Evolutionary conservation across 495 filamentous ascomycete genomes (phyloP).

Genomic region (Penicillium silybi): DNA sequence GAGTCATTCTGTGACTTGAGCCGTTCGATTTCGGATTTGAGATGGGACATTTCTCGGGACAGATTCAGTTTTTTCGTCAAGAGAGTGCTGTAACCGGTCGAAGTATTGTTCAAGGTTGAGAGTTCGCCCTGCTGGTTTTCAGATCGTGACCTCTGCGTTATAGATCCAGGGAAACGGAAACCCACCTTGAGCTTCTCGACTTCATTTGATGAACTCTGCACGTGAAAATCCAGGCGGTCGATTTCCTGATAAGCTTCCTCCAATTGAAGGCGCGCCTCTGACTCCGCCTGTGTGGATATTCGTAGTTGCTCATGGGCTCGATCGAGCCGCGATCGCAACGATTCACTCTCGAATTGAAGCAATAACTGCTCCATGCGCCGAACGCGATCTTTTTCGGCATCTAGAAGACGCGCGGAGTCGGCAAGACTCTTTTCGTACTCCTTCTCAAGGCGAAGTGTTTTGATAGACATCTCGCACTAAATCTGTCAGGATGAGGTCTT

Average conservation of each 20-base stretch:
- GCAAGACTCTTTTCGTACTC: slow-evolving; percentile 59
- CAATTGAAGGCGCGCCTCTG: slow-evolving; percentile 55
- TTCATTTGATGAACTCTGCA: slow-evolving; percentile 58
- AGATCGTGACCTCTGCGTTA: neutral
- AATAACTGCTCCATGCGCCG: slow-evolving; percentile 62
- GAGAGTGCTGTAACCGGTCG: slow-evolving; percentile 63
- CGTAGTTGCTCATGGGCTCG: slow-evolving; percentile 50
- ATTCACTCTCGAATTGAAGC: slow-evolving; percentile 67
- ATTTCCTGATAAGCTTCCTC: slow-evolving; percentile 52
- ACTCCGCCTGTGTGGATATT: slow-evolving; percentile 43
- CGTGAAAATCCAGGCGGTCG: slow-evolving; percentile 50
- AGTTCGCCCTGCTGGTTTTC: slow-evolving; percentile 57
- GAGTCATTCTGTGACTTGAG: slow-evolving; percentile 64
- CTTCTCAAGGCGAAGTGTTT: slow-evolving; percentile 54
- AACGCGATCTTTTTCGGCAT: slow-evolving; percentile 64
- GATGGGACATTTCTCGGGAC: slow-evolving; percentile 60
- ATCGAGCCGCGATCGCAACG: slow-evolving; percentile 56
- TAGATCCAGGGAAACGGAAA: neutral
- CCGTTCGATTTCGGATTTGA: slow-evolving; percentile 77
- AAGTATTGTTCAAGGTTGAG: slow-evolving; percentile 54
- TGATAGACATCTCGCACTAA: slow-evolving; percentile 44
- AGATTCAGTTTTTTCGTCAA: slow-evolving; percentile 74
- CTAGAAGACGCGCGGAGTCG: slow-evolving; percentile 55
- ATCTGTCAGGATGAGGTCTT: neutral
- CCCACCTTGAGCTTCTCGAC: slow-evolving; percentile 64